These are phyloP conservation scores for Citrullus mucosospermus DNA, from an alignment of 306 rosid species.

Conservation along the genomic window DNA sequence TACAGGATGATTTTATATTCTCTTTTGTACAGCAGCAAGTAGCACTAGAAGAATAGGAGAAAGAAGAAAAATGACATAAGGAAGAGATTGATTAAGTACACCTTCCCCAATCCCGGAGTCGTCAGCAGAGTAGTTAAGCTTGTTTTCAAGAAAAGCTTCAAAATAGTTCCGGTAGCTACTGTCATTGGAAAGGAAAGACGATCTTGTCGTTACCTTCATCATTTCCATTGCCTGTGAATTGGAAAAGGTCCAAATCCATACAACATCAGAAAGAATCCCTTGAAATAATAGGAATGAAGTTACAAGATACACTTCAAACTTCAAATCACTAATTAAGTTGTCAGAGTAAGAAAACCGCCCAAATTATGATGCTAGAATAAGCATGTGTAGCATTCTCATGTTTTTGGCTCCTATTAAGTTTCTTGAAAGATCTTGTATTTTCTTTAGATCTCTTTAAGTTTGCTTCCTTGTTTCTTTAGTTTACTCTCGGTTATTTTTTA, in stretches of 20 bases:
- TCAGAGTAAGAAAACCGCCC: background rate
- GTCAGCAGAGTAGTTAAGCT: constrained; percentile 25
- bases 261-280: background rate
- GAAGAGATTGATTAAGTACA: constrained; percentile 34
- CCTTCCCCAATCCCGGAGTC: constrained; percentile 37
- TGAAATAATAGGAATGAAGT: background rate
- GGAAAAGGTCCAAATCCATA: background rate
- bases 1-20: constrained; percentile 24
- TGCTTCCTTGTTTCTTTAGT: no score
- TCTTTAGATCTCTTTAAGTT: no score
- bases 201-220: constrained; percentile 48
- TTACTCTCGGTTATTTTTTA: no score
- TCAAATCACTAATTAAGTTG: background rate
- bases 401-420: no score
- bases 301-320: background rate
- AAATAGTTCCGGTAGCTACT: constrained; percentile 52
- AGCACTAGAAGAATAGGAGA: constrained; percentile 66
- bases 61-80: constrained; percentile 50
- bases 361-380: background rate
- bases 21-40: constrained; percentile 53
- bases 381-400: background rate
- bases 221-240: constrained; percentile 80
- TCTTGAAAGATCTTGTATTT: no score
- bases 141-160: constrained; percentile 68
- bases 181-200: constrained; percentile 39